phyloP scores from a whole-genome alignment of 1,284 basidiomycete species.

The Trichosporon sp. region DNA sequence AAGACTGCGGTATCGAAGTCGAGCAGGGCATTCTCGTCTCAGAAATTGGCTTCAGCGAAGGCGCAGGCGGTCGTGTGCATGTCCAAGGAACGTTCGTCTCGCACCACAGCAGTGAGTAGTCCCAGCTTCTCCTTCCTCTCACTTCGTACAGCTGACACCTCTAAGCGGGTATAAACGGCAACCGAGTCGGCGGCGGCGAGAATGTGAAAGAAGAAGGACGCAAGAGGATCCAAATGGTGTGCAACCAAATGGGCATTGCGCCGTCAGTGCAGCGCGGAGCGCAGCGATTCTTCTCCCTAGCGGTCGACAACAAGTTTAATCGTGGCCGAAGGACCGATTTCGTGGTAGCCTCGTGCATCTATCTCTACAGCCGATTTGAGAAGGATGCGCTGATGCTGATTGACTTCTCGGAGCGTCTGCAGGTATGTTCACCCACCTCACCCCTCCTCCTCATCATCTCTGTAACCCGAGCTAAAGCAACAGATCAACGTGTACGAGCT shows the following conservation, averaged over 20 bases:
- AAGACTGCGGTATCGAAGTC: constrained; percentile 77
- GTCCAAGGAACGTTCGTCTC: constrained; percentile 94
- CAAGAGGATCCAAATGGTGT: constrained; percentile 74
- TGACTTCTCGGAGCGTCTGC: constrained; percentile 88
- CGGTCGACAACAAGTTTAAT: constrained; percentile 88
- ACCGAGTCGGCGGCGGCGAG: constrained; percentile 30
- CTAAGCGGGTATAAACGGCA: constrained; percentile 27
- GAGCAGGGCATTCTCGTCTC: constrained; percentile 94
- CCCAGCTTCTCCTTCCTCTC: neutral
- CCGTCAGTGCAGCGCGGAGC: constrained; percentile 75
- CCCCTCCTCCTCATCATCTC: too few species aligned
- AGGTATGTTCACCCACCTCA: constrained; percentile 60
- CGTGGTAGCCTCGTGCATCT: constrained; percentile 91
- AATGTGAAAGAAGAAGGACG: constrained; percentile 51
- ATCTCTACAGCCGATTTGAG: constrained; percentile 86
- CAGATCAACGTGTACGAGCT: constrained; percentile 98
- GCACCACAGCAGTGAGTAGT: constrained; percentile 79
- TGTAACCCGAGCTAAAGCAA: neutral
- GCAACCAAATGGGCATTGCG: constrained; percentile 68
- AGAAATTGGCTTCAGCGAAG: constrained; percentile 90
- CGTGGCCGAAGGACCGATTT: constrained; percentile 88
- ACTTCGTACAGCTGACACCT: neutral
- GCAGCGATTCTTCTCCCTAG: constrained; percentile 83
- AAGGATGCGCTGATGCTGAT: constrained; percentile 92
- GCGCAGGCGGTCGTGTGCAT: constrained; percentile 83